Evolutionary conservation across 805 yeast species (phyloP), one percentile per base, ranked within the genome.

Genomic region (Starmerella lactis-condensi): DNA sequence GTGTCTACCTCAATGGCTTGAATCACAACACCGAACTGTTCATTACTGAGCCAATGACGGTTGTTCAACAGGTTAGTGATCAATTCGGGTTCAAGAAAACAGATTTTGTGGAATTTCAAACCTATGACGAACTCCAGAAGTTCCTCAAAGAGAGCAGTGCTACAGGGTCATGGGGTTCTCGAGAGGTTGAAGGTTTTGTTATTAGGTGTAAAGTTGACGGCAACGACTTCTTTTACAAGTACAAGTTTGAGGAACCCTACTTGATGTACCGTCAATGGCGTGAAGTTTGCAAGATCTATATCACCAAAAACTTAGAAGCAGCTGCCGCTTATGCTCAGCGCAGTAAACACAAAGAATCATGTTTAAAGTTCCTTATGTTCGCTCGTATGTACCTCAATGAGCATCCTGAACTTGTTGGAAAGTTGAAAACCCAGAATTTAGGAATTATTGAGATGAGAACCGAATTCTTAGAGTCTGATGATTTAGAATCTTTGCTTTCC

Each of bases 161-260:
- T 33, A 67, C 75, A 0, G 96, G 96, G 0, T 61, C 70, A 2
- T 81, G 69, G 52, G 56, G 75, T 1, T 71, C 67, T 2, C 57
- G 61, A 23, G 94, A 81, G 41, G 65, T 78, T 6, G 99, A 89
- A 55, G 99, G 99, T 0, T 89, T 85, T 57, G 99, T 89, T 1
- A 61, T 89, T 4, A 62, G 98, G 33, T 69, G 83, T 43, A 60
- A 63, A 28, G 39, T 37, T 5, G 18, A 19, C 5, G 12, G 37
- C 29, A 17, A 38, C 28, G 77, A 72, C 39, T 81, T 65, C 45
- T 78, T 85, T 53, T 89, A 82, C 67, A 89, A 89, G 54, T 89
- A 60, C 58, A 89, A 89, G 53, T 89, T 89, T 51, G 93, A 82
- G 42, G 93, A 89, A 54, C 98, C 98, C 0, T 89, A 89, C 49